These are phyloP conservation scores for Sporothrix euskadiensis DNA, from an alignment of 2,329 filamentous ascomycete genomes.

Conservation along the genomic window DNA sequence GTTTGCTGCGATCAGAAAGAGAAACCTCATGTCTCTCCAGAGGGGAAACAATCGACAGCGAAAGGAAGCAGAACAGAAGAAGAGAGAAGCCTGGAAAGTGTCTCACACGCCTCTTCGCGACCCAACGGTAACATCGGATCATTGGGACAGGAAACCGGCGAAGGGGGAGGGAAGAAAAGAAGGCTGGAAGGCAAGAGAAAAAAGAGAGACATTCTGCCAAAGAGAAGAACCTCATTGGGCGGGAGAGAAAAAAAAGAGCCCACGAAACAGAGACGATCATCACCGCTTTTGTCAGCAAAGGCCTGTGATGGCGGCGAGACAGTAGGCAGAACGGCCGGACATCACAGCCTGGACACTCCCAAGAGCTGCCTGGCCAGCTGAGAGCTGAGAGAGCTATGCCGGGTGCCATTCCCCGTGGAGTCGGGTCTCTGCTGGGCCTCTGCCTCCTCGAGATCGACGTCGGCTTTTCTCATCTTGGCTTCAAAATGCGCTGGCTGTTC, in stretches of 20 bases:
- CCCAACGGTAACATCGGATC: background rate
- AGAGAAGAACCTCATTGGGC: background rate
- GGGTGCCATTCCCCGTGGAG: background rate
- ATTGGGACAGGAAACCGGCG: background rate
- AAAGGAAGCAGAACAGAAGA: background rate
- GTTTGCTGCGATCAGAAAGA: background rate
- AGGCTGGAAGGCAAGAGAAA: background rate
- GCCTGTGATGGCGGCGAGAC: constrained; percentile 1
- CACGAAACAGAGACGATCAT: background rate
- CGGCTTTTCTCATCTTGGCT: constrained; percentile 4
- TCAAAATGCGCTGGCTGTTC: constrained; percentile 3
- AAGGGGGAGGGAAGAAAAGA: background rate
- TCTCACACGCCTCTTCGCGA: constrained; percentile 6
- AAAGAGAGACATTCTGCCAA: background rate
- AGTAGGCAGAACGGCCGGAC: constrained; percentile 4
- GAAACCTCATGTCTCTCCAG: background rate
- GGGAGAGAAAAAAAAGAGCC: background rate
- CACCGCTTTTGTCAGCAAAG: background rate
- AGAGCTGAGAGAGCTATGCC: background rate
- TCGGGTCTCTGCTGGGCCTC: background rate
- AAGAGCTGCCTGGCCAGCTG: background rate
- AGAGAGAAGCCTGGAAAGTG: background rate
- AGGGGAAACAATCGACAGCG: background rate
- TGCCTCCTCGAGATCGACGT: background rate
- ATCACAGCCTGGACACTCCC: background rate